Conservation (phyloP, 495 filamentous ascomycete genomes). For the Podospora tetraspora region DNA sequence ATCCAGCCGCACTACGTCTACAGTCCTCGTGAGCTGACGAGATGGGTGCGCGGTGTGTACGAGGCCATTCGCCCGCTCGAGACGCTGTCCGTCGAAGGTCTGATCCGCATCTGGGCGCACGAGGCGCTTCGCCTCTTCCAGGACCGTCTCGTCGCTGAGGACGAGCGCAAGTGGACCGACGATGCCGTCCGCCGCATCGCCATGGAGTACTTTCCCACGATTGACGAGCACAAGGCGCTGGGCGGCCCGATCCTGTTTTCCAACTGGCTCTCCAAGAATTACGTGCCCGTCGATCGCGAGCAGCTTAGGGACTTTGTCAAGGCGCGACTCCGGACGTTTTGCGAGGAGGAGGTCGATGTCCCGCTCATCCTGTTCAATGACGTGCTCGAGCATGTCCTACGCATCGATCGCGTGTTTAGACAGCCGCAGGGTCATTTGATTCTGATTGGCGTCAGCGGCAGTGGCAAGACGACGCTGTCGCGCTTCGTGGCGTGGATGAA, state of each 20-base stretch:
- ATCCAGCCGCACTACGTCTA: constrained; percentile 99
- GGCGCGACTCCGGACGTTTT: constrained; percentile 94
- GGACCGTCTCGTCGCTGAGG: constrained; percentile 87
- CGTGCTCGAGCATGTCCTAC: constrained; percentile 92
- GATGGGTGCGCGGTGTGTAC: constrained; percentile 96
- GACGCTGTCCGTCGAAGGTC: constrained; percentile 76
- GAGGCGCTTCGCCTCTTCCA: constrained; percentile 95
- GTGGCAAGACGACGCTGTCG: constrained; percentile 95
- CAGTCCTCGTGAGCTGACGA: constrained; percentile 93
- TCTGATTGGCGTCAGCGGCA: constrained; percentile 94
- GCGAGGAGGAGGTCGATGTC: constrained; percentile 98
- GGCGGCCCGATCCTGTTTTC: constrained; percentile 94
- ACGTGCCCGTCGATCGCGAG: constrained; percentile 92
- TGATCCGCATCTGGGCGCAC: constrained; percentile 97
- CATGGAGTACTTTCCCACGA: constrained; percentile 84
- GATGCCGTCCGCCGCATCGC: constrained; percentile 80
- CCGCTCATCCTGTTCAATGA: constrained; percentile 97
- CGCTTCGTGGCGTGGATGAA: constrained; percentile 99
- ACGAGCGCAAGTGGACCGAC: constrained; percentile 92
- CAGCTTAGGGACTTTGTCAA: constrained; percentile 95
- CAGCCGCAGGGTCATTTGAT: constrained; percentile 98
- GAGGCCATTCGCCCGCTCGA: constrained; percentile 93
- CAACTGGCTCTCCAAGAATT: constrained; percentile 99
- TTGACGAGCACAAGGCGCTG: constrained; percentile 83
- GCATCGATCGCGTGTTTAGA: constrained; percentile 96